Evolutionary conservation across 2,329 filamentous ascomycete species (phyloP), one percentile per base, ranked within the genome.

Genomic region (Pseudogymnoascus sp.): DNA sequence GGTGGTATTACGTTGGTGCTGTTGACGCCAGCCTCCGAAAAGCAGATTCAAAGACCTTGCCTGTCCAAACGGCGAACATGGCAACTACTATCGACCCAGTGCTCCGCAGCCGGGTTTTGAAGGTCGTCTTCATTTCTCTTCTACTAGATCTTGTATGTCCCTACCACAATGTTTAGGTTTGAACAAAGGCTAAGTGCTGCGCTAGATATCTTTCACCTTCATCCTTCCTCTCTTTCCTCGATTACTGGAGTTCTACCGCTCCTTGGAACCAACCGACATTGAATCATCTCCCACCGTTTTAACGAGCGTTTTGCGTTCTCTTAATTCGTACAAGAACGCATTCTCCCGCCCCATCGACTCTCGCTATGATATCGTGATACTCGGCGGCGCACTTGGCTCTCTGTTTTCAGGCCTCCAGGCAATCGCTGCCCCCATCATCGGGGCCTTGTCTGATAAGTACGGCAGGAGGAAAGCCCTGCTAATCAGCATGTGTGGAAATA

Each of bases 151-250:
- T 97, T 77, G 93, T 97, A 83, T 67, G 84, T 74, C 59, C 61
- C 62, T 43, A 52, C 62, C 60, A 23, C 28, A 25, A 59, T 25
- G 16, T 63, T 43, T 62, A 21, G 60, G 37, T 62, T 63, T n/a
- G 55, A 14, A 38, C 25, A n/a, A 33, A 43, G 18, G 52, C 63
- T 41, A 40, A 60, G 38, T 41, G n/a, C 31, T 11, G 37, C 28
- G 33, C 60, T 66, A 97, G 93, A 91, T 97, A 71, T 97, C 93
- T 62, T 99, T 99, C 75, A 99, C 95, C 31, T 97, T 99, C 74
- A 97, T 97, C 73, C 88, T 99, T 7, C 95, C 95, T 0, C 85
- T 99, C 37, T 99, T 97, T 74, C 95, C 93, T 6, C 93, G 92
- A 63, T 88, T 99, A 49, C 88, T 97, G 76, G 89, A 96, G 71